These are phyloP conservation scores for Mrakia gelida DNA, from an alignment of 768 basidiomycete genomes.

Conservation along the genomic window DNA sequence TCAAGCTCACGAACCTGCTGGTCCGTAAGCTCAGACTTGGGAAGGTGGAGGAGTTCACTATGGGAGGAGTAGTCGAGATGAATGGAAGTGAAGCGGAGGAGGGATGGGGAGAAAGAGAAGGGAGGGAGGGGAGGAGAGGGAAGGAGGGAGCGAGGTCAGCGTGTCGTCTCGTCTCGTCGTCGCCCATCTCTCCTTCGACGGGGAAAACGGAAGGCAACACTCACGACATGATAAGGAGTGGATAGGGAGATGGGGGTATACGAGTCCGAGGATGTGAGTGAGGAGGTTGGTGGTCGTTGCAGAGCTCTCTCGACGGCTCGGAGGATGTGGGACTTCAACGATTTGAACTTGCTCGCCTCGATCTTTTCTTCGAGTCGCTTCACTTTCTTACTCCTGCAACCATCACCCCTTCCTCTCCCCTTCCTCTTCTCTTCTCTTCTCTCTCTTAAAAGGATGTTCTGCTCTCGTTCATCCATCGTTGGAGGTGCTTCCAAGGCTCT, in stretches of 20 bases:
- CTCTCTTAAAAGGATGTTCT: constrained; percentile 15
- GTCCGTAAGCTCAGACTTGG: constrained; percentile 96
- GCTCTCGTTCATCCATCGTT: constrained; percentile 1
- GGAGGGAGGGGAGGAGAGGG: background rate
- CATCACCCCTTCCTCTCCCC: background rate
- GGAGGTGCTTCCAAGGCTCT: constrained; percentile 5
- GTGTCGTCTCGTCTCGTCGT: background rate
- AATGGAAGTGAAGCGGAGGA: background rate
- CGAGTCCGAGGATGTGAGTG: background rate
- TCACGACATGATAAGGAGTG: constrained; percentile 13
- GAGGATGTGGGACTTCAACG: background rate
- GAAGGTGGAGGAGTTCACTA: constrained; percentile 95
- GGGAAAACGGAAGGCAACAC: background rate
- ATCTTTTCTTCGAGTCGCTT: background rate
- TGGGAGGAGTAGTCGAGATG: background rate
- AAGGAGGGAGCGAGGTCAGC: constrained; percentile 8
- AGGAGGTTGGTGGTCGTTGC: background rate
- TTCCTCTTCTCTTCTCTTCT: background rate
- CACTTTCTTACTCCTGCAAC: background rate
- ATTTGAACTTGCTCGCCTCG: background rate
- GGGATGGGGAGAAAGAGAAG: background rate
- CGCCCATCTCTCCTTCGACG: background rate
- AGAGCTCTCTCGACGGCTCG: background rate
- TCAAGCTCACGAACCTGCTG: constrained; percentile 91
- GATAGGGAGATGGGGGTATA: background rate